Conservation (phyloP, 2,329 filamentous ascomycete genomes). For the Ophiostoma perfectum region DNA sequence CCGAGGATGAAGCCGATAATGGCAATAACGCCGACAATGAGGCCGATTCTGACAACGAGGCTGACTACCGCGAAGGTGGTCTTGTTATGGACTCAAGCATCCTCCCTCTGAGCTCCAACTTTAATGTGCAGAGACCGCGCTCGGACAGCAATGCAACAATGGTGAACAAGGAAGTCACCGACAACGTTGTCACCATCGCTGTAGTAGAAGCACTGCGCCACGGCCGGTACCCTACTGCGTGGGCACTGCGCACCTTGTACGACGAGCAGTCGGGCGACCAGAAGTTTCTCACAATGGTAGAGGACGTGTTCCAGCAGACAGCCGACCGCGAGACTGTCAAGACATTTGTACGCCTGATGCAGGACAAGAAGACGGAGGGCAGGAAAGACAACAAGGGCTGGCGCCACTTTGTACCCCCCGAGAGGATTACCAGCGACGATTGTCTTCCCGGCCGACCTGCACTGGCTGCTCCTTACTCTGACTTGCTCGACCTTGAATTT, state of each 20-base stretch:
- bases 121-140: slow-evolving; percentile 17
- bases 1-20: background rate
- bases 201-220: slow-evolving; percentile 54
- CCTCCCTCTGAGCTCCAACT: background rate
- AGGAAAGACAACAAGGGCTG: slow-evolving; percentile 47
- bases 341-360: slow-evolving; percentile 48
- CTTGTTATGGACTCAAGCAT: slow-evolving; percentile 12
- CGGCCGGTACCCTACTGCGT: slow-evolving; percentile 57
- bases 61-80: background rate
- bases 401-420: slow-evolving; percentile 50
- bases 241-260: slow-evolving; percentile 55
- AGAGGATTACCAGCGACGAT: slow-evolving; percentile 33
- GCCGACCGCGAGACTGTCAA: slow-evolving; percentile 48
- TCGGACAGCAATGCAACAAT: slow-evolving; percentile 27
- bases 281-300: slow-evolving; percentile 51
- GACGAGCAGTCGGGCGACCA: slow-evolving; percentile 51
- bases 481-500: slow-evolving; percentile 42
- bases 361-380: slow-evolving; percentile 53
- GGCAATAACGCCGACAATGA: slow-evolving; percentile 11
- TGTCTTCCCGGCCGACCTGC: slow-evolving; percentile 42
- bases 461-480: slow-evolving; percentile 44
- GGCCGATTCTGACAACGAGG: background rate
- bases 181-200: slow-evolving; percentile 52
- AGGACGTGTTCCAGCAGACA: slow-evolving; percentile 53
- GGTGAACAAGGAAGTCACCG: slow-evolving; percentile 42